Conservation (phyloP, 306 rosid genomes). For the Casuarina equisetifolia region DNA sequence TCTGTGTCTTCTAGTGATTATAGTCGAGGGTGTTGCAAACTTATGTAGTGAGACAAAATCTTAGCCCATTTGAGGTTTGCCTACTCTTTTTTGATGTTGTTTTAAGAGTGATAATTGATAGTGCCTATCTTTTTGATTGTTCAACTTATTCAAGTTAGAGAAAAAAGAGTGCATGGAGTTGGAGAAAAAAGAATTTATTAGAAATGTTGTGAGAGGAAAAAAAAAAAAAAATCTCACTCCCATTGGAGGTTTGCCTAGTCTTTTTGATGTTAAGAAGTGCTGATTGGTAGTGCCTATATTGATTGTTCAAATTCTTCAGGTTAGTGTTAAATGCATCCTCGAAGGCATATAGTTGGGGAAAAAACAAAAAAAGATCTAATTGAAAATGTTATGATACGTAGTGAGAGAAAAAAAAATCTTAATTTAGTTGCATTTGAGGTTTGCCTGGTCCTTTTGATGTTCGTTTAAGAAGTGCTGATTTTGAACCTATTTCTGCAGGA, state of each 20-base stretch:
- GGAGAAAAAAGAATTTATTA: too few relatives aligned
- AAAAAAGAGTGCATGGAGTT: too few relatives aligned
- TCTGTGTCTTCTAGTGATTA: not conserved
- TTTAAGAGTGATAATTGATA: too few relatives aligned
- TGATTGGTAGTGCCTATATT: not conserved
- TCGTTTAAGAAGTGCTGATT: slow-evolving; percentile 21
- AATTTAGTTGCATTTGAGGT: slow-evolving; percentile 9
- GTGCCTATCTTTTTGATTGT: not conserved
- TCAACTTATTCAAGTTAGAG: not conserved
- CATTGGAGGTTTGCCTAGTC: too few relatives aligned
- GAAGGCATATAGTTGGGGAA: not conserved
- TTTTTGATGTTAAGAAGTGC: too few relatives aligned
- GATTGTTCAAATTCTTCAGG: not conserved
- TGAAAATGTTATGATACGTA: not conserved
- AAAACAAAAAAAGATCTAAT: not conserved
- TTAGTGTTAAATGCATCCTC: not conserved
- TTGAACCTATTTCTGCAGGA: slow-evolving; percentile 47
- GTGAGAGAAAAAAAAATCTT: slow-evolving; percentile 1
- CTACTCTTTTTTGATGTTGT: too few relatives aligned
- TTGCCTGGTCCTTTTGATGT: slow-evolving; percentile 9
- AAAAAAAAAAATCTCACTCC: too few relatives aligned
- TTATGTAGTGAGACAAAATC: too few relatives aligned
- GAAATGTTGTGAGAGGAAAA: too few relatives aligned
- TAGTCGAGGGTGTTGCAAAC: not conserved
- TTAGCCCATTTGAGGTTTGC: too few relatives aligned